Evolutionary conservation across 2,329 filamentous ascomycete species (phyloP).

Genomic region (Aureobasidium sp.): DNA sequence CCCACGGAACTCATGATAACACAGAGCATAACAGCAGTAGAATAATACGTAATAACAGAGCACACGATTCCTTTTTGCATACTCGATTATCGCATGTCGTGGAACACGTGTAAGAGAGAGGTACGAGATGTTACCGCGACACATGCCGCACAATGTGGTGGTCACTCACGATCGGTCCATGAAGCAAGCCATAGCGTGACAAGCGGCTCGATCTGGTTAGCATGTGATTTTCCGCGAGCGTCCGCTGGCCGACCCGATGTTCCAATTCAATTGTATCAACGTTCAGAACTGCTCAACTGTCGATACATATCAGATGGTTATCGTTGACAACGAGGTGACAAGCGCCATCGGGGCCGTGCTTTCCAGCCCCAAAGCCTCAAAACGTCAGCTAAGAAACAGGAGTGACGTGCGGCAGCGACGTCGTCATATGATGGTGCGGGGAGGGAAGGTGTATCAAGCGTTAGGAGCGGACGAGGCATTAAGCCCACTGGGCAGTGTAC

Average conservation of each 20-base stretch:
- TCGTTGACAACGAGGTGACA: neutral
- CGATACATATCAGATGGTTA: neutral
- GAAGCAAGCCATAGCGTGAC: neutral
- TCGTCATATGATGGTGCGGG: constrained; percentile 5
- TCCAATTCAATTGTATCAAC: too few relatives aligned
- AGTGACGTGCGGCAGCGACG: neutral
- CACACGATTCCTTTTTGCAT: neutral
- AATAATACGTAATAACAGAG: constrained; percentile 4
- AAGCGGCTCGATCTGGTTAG: constrained; percentile 4
- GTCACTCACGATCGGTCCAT: neutral
- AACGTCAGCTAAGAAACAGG: neutral
- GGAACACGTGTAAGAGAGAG: neutral
- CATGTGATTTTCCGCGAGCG: constrained; percentile 2
- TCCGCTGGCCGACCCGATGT: neutral
- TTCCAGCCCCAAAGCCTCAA: neutral
- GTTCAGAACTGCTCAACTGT: neutral
- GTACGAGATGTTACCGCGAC: neutral
- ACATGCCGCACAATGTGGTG: neutral
- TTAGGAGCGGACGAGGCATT: constrained; percentile 1
- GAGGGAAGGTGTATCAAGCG: neutral
- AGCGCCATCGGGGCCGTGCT: neutral
- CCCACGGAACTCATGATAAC: neutral
- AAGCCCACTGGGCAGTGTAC: neutral
- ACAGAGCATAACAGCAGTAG: neutral
- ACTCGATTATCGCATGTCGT: neutral